phyloP scores from a whole-genome alignment of 2,329 filamentous ascomycete species.

The Coniochaeta sp. region DNA sequence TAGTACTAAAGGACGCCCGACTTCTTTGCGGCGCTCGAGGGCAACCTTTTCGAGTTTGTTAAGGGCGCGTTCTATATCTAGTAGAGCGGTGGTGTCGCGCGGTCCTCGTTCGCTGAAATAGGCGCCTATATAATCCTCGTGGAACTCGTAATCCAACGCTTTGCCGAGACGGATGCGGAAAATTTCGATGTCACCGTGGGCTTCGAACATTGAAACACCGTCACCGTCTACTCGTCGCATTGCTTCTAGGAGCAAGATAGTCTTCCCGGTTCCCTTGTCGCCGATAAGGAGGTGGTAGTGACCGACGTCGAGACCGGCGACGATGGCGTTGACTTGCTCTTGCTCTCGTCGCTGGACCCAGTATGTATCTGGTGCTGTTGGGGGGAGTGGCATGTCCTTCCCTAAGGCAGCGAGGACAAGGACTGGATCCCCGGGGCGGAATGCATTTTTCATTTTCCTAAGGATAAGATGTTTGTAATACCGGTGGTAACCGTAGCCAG shows the following conservation, averaged over 20 bases:
- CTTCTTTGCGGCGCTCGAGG: conserved; percentile 54
- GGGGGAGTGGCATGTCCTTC: conserved; percentile 42
- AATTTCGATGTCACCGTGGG: conserved; percentile 90
- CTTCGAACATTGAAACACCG: conserved; percentile 91
- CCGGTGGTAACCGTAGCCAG: conserved; percentile 72
- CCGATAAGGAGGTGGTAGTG: conserved; percentile 91
- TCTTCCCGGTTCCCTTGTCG: conserved; percentile 95
- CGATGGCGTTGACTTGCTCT: conserved; percentile 70
- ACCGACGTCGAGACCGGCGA: conserved; percentile 64
- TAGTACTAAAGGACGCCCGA: conserved; percentile 68
- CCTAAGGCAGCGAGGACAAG: conserved; percentile 68
- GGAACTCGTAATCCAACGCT: conserved; percentile 90
- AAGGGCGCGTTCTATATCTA: conserved; percentile 93
- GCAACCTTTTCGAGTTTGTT: conserved; percentile 98
- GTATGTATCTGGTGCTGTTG: conserved; percentile 47
- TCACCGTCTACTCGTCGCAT: conserved; percentile 91
- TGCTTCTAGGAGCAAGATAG: conserved; percentile 88
- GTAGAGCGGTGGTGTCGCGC: conserved; percentile 80
- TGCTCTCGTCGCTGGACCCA: conserved; percentile 88
- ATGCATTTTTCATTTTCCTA: conserved; percentile 88
- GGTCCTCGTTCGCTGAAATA: conserved; percentile 94
- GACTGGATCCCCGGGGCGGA: conserved; percentile 85
- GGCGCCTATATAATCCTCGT: conserved; percentile 95
- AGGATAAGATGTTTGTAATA: conserved; percentile 87
- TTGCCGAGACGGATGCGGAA: conserved; percentile 90